These are phyloP conservation scores for Ophiostoma sp. DNA, from an alignment of 2,329 filamentous ascomycete species.

Conservation along the genomic window DNA sequence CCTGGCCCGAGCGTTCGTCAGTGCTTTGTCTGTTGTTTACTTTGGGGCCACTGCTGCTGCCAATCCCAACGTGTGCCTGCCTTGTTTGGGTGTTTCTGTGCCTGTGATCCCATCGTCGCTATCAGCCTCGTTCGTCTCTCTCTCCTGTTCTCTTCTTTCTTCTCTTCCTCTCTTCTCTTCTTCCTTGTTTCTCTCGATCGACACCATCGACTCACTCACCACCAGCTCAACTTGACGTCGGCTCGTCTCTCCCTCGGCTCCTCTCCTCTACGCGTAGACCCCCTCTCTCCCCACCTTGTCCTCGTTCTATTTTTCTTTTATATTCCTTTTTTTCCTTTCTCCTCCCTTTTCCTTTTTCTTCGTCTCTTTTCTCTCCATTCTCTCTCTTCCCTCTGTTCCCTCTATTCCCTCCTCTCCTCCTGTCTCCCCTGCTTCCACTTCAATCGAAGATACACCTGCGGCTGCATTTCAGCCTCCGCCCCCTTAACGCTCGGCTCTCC, in stretches of 20 bases:
- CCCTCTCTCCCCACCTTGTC: conserved; percentile 12
- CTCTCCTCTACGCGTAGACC: conserved; percentile 15
- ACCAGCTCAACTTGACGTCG: conserved; percentile 11
- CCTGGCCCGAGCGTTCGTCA: conserved; percentile 24
- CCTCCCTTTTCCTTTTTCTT: not conserved
- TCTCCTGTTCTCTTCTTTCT: not conserved
- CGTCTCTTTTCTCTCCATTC: not conserved
- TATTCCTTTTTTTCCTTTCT: not conserved
- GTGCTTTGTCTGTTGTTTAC: conserved; percentile 26
- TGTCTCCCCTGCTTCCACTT: not conserved
- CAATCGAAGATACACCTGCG: not conserved
- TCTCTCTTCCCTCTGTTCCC: no score
- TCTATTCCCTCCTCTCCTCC: not conserved
- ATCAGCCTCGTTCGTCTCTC: conserved; percentile 5
- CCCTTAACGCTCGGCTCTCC: not conserved
- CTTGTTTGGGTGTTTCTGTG: not conserved
- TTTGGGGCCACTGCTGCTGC: conserved; percentile 16
- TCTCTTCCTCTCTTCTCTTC: conserved; percentile 18
- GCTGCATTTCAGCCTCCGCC: not conserved
- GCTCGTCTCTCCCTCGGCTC: not conserved
- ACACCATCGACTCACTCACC: conserved; percentile 1
- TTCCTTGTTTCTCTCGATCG: not conserved
- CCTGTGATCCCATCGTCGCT: not conserved
- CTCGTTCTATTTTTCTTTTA: not conserved
- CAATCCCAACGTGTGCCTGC: not conserved